Evolutionary conservation across 164 flowering plant genomes (phyloP), one percentile per base, ranked within the genome.

Genomic region (Litsea cubeba): DNA sequence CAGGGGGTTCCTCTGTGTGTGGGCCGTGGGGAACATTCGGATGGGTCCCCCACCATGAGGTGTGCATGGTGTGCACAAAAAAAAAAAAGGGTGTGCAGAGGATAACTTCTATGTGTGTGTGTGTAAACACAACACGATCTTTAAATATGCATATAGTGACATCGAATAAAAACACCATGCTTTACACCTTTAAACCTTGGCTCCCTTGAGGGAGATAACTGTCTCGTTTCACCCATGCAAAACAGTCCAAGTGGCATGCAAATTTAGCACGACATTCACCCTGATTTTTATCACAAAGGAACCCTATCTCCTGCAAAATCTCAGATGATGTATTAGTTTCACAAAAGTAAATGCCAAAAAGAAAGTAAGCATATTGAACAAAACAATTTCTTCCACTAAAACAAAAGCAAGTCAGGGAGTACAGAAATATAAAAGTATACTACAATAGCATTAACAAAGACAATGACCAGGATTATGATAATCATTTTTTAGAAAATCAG

Each of bases 191-290:
- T 69, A 96, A 79, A 76, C 98, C 97, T 0, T 96, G 99, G 83
- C 99, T 96, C 35, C 99, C 98, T 77, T 96, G 98, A 77, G 99
- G 99, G 7, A 96, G 96, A 88, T 96, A 94, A 82, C 99, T 94
- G 79, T 96, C 99, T 81, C 98, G 96, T 81, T 96, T 96, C 70
- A 96, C 99, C 99, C 99, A 96, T 40, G 98, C 95, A 84, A 91
- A 90, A 84, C 98, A 96, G 84, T 96, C 99, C 79, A 96, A 76
- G 84, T 96, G 99, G 83, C 99, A 96, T 75, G 98, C 91, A 87
- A 94, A 96, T 84, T 90, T 94, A 71, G 99, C 86, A 74, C 98
- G 97, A 75, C 98, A 96, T 82, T 96, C 99, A 57, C 98, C 98
- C 78, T 92, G 98, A 79, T 76, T 88, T 72, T 81, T 85, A 87